Percentiles rank a stretch among this genome's conserved stretches.
These are phyloP conservation scores for Jimgerdemannia flammicorona DNA, from an alignment of 192 early-diverging fungal species.

Conservation along the genomic window DNA sequence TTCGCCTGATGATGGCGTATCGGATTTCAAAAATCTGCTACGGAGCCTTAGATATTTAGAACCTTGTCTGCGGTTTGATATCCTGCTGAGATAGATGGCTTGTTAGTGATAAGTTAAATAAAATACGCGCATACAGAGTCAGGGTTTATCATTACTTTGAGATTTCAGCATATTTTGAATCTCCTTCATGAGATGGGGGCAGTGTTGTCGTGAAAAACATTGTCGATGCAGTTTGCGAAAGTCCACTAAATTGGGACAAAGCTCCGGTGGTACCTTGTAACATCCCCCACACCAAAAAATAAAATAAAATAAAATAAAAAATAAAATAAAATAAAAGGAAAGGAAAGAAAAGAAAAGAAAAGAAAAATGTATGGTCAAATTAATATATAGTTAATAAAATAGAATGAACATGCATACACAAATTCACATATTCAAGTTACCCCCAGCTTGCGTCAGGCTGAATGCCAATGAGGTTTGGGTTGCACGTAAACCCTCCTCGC, in stretches of 20 bases:
- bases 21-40: constrained; percentile 12
- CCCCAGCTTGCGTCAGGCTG: constrained; percentile 38
- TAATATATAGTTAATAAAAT: no score
- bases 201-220: constrained; percentile 3
- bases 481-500: constrained; percentile 24
- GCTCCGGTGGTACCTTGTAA: not conserved
- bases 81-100: not conserved
- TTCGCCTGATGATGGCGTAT: not conserved
- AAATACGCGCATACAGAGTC: no score
- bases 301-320: no score
- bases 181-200: not conserved
- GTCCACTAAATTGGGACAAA: not conserved
- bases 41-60: not conserved
- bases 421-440: not conserved
- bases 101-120: no score
- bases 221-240: constrained; percentile 2
- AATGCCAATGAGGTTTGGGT: constrained; percentile 41
- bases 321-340: no score
- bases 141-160: not conserved
- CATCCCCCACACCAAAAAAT: not conserved
- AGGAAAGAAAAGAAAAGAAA: no score
- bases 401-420: no score
- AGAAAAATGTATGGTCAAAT: no score
- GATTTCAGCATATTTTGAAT: not conserved
- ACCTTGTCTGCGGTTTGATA: not conserved